Evolutionary conservation across 345 rosid genomes (phyloP).

Genomic region (Acer campestre): DNA sequence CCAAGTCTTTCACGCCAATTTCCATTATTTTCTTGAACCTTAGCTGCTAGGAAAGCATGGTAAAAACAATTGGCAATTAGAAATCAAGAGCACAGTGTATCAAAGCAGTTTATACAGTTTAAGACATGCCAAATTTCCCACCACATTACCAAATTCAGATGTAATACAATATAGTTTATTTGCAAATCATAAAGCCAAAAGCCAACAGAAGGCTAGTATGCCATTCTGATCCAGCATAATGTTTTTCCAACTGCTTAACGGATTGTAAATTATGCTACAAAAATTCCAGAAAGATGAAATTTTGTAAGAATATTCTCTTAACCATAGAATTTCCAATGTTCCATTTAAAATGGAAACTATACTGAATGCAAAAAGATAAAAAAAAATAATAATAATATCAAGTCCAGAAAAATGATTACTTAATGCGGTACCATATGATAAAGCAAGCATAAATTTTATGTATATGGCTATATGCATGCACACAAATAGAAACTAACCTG

Average conservation of each 20-base stretch:
- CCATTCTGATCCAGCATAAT: neutral
- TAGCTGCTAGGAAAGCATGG: constrained; percentile 40
- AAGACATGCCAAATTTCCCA: neutral
- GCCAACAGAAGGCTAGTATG: neutral
- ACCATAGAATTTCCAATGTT: neutral
- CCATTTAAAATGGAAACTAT: neutral
- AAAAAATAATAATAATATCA: neutral
- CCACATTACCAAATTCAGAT: neutral
- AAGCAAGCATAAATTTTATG: neutral
- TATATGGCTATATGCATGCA: constrained; percentile 10
- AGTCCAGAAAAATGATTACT: constrained; percentile 10
- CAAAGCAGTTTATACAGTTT: constrained; percentile 16
- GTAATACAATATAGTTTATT: neutral
- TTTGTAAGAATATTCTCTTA: neutral
- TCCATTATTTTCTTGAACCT: constrained; percentile 42
- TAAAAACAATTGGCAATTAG: neutral
- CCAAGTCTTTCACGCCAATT: constrained; percentile 82
- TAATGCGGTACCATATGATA: neutral
- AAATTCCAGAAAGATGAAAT: neutral
- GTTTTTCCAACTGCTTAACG: neutral
- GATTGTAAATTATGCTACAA: neutral
- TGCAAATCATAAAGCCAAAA: neutral
- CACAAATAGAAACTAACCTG: constrained; percentile 48
- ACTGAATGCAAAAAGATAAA: neutral
- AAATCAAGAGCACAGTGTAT: neutral